Evolutionary conservation across 805 yeast genomes (phyloP).

Genomic region (Monosporozyma aerobia): DNA sequence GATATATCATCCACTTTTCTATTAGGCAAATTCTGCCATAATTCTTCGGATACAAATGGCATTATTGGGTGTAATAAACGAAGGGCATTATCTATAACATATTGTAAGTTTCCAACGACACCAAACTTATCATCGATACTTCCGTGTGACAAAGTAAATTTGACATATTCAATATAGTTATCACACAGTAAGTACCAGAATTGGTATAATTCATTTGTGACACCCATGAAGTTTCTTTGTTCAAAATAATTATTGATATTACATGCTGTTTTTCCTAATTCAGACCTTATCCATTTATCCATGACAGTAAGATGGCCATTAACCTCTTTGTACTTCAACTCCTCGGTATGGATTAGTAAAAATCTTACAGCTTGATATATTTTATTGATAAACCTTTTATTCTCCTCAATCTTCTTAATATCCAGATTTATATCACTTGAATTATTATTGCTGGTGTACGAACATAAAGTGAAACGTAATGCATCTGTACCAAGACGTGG

Average conservation of each 20-base stretch:
- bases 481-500: slow-evolving; percentile 99
- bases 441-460: slow-evolving; percentile 95
- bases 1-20: slow-evolving; percentile 55
- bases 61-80: slow-evolving; percentile 91
- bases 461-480: slow-evolving; percentile 91
- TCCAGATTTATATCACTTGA: slow-evolving; percentile 95
- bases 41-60: slow-evolving; percentile 94
- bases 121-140: slow-evolving; percentile 56
- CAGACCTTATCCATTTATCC: slow-evolving; percentile 92
- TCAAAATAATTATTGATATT: slow-evolving; percentile 57
- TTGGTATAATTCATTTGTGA: slow-evolving; percentile 75
- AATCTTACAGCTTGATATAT: slow-evolving; percentile 97
- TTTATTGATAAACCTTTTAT: slow-evolving; percentile 97
- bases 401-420: slow-evolving; percentile 91
- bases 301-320: slow-evolving; percentile 30
- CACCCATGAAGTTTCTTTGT: slow-evolving; percentile 73
- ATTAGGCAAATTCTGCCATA: slow-evolving; percentile 94
- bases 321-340: background rate
- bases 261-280: slow-evolving; percentile 57
- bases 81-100: slow-evolving; percentile 78
- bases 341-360: background rate
- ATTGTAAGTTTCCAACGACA: slow-evolving; percentile 59
- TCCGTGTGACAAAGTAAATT: slow-evolving; percentile 81
- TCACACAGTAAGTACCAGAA: slow-evolving; percentile 95
- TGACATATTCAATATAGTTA: slow-evolving; percentile 94